A percentile compares a stretch with the other conserved stretches of the same genome.
Conservation (phyloP, 768 basidiomycete species). For the Tubosaeta sp. region DNA sequence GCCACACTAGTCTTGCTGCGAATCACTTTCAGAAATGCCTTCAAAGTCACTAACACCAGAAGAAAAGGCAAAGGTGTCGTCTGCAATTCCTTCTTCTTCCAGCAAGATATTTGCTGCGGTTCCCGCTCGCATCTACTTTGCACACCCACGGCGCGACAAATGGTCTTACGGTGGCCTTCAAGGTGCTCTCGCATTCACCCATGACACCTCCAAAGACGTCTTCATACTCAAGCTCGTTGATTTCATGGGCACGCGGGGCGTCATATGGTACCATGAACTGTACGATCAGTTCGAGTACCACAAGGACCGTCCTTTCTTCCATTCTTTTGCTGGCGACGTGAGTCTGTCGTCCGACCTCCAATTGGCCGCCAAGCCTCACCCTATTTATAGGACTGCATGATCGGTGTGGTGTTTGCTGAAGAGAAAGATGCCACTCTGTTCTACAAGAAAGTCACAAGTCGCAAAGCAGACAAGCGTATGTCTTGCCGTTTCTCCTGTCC, state of each 20-base stretch:
- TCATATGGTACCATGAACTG: constrained; percentile 92
- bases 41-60: constrained; percentile 63
- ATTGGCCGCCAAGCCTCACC: neutral
- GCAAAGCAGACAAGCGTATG: constrained; percentile 60
- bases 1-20: neutral
- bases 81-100: constrained; percentile 46
- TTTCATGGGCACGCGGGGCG: constrained; percentile 74
- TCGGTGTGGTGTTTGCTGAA: constrained; percentile 87
- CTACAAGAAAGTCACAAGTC: constrained; percentile 74
- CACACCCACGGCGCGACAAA: constrained; percentile 65
- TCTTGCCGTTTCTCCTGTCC: neutral
- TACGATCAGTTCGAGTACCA: constrained; percentile 78
- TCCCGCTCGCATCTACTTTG: constrained; percentile 86
- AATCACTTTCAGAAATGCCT: constrained; percentile 51
- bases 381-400: constrained; percentile 68
- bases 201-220: constrained; percentile 53
- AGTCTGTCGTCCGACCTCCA: constrained; percentile 34
- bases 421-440: constrained; percentile 82
- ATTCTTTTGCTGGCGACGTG: constrained; percentile 90
- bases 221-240: constrained; percentile 80
- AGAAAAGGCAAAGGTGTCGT: constrained; percentile 76
- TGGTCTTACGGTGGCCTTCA: constrained; percentile 90
- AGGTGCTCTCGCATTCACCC: constrained; percentile 74
- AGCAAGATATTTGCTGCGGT: constrained; percentile 83
- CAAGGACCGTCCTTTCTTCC: constrained; percentile 86